Evolutionary conservation across 1,284 basidiomycete species (phyloP), one percentile per base, ranked within the genome.

Genomic region (Athelia sp.): DNA sequence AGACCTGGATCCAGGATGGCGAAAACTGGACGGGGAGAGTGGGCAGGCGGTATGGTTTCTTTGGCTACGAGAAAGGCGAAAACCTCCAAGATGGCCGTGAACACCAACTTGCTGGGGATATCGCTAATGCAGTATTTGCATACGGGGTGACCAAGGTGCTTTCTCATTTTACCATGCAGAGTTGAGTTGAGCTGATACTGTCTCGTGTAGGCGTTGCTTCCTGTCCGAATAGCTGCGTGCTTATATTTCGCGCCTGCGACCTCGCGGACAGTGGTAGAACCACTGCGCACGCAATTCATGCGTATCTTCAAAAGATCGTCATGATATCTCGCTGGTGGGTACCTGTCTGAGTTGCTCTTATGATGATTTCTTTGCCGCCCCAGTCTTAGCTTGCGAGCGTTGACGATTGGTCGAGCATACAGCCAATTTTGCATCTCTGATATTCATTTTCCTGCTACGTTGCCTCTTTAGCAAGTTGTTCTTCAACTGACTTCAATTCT

Each of bases 81-180:
- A 57, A 56, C 43, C 57, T 56, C 31, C 56, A 54, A 18, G 43
- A 22, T 9, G 23, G 22, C 23, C 19, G 43, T 4, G 15, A 44
- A n/a, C 43, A 31, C 46, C 63, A 59, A 51, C 63, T 88, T 35
- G 82, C 79, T 8, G 84, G 84, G 6, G 86, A 89, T 61, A 77
- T 88, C 4, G 83, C 84, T 10, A 87, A 90, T 58, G 83, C 84
- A 0, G 80, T 93, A 0, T 75, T 93, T 18, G 93, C 93, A 0
- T 98, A 96, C 63, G 84, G 84, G 1, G 70, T 82, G 4, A 88
- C 87, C 52, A 98, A 95, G 78, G 92, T 89, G 61, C 46, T 74
- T 46, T 55, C 19, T 21, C 4, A 8, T 42, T 34, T 48, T 35
- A 26, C n/a, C 36, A 21, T 40, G 36, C n/a, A 42, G 42, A 3